Evolutionary conservation across 768 basidiomycete species (phyloP).

Genomic region (Mycena pura): DNA sequence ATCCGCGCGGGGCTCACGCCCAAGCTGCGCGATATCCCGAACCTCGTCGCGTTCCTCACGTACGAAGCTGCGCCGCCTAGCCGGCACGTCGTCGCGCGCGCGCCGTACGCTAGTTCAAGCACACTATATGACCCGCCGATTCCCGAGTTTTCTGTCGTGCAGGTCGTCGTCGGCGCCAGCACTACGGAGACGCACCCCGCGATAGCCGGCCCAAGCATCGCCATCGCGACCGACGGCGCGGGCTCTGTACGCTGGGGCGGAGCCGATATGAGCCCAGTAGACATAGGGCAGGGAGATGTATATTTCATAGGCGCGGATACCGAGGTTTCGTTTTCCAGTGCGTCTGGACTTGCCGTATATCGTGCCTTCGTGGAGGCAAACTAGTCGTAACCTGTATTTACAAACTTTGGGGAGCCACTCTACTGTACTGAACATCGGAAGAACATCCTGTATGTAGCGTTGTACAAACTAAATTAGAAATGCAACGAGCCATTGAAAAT

Average conservation of each 20-base stretch:
- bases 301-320: constrained; percentile 82
- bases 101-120: constrained; percentile 44
- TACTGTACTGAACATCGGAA: too few relatives aligned
- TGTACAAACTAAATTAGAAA: neutral
- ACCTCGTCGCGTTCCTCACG: constrained; percentile 86
- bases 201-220: constrained; percentile 85
- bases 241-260: constrained; percentile 62
- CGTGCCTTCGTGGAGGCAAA: constrained; percentile 68
- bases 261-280: constrained; percentile 41
- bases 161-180: constrained; percentile 54
- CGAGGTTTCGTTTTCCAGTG: constrained; percentile 55
- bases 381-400: constrained; percentile 8
- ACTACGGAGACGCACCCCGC: constrained; percentile 61
- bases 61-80: constrained; percentile 75
- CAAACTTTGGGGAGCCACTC: too few relatives aligned
- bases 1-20: constrained; percentile 98
- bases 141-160: constrained; percentile 90
- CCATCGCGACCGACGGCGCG: constrained; percentile 74
- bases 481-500: neutral
- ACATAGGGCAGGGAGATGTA: constrained; percentile 70
- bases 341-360: constrained; percentile 58
- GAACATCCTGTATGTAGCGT: constrained; percentile 9
- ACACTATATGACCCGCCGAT: constrained; percentile 90
- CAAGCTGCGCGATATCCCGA: constrained; percentile 92
- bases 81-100: constrained; percentile 74